Percentiles rank a stretch among this genome's conserved stretches.
Conservation (phyloP, 2,329 filamentous ascomycete species). For the Elsinoe fawcettii region DNA sequence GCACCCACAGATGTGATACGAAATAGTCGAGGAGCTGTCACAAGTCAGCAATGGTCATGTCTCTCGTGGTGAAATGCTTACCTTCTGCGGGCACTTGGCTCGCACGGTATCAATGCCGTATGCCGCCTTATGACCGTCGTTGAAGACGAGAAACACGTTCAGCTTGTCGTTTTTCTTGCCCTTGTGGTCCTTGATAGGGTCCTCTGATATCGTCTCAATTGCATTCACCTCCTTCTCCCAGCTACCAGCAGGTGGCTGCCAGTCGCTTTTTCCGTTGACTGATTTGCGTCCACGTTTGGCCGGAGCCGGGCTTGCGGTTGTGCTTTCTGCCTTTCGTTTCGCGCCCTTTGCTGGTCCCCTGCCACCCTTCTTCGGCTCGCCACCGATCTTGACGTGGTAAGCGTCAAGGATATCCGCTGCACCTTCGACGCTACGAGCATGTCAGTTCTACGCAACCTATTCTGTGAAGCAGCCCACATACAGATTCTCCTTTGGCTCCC, state of each 20-base stretch:
- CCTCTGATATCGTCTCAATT: slow-evolving; percentile 66
- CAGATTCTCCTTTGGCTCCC: slow-evolving; percentile 72
- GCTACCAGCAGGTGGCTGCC: slow-evolving; percentile 56
- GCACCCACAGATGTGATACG: slow-evolving; percentile 33
- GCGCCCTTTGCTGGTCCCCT: slow-evolving; percentile 24
- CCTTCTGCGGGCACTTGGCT: slow-evolving; percentile 70
- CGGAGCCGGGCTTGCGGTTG: slow-evolving; percentile 19
- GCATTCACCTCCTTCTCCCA: slow-evolving; percentile 68
- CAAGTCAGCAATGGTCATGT: not conserved
- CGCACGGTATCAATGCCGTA: slow-evolving; percentile 63
- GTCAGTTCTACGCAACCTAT: not conserved
- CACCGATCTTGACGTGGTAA: slow-evolving; percentile 58
- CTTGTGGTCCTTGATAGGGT: slow-evolving; percentile 25
- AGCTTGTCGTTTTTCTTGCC: slow-evolving; percentile 42
- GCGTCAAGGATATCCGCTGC: slow-evolving; percentile 51
- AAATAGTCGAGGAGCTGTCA: slow-evolving; percentile 30
- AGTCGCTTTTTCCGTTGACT: slow-evolving; percentile 26
- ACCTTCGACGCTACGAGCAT: slow-evolving; percentile 23
- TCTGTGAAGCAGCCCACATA: slow-evolving; percentile 29
- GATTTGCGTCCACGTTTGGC: slow-evolving; percentile 22
- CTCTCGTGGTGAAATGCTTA: slow-evolving; percentile 28
- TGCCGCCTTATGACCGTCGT: slow-evolving; percentile 63
- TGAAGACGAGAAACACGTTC: slow-evolving; percentile 66
- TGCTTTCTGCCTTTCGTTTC: slow-evolving; percentile 18
- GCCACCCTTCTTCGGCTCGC: slow-evolving; percentile 29